phyloP scores from a whole-genome alignment of 2,329 filamentous ascomycete genomes.

The Aspergillus sp. region DNA sequence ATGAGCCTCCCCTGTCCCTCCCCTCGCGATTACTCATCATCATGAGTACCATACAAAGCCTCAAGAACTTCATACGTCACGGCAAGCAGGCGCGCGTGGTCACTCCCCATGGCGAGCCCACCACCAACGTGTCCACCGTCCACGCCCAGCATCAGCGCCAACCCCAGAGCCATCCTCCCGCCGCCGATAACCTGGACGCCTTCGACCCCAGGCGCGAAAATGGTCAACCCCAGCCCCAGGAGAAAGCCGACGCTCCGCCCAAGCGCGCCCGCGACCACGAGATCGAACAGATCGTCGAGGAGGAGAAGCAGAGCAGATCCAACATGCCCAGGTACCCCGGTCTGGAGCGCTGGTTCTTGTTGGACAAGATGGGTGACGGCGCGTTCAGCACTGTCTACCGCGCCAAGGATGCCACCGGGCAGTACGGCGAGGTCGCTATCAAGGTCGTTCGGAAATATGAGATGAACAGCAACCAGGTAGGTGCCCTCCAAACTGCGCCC shows the following conservation, averaged over 20 bases:
- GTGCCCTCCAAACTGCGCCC: slow-evolving; percentile 37
- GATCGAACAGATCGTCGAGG: slow-evolving; percentile 76
- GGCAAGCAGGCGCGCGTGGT: slow-evolving; percentile 82
- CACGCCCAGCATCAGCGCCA: slow-evolving; percentile 55
- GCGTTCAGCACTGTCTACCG: slow-evolving; percentile 98
- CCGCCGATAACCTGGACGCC: slow-evolving; percentile 52
- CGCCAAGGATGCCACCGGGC: slow-evolving; percentile 64
- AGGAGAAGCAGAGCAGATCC: slow-evolving; percentile 76
- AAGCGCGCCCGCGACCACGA: slow-evolving; percentile 48
- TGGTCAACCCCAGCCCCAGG: slow-evolving; percentile 54
- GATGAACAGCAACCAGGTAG: slow-evolving; percentile 98
- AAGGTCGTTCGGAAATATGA: slow-evolving; percentile 98
- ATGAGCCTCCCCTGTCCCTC: not conserved
- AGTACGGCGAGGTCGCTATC: slow-evolving; percentile 78
- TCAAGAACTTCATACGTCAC: slow-evolving; percentile 97
- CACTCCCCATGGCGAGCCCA: slow-evolving; percentile 52
- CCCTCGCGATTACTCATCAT: slow-evolving; percentile 9
- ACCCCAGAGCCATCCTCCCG: slow-evolving; percentile 38
- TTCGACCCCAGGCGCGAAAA: slow-evolving; percentile 53
- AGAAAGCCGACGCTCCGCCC: slow-evolving; percentile 51
- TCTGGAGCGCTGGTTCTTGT: slow-evolving; percentile 71
- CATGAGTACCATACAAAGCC: slow-evolving; percentile 76
- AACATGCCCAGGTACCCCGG: slow-evolving; percentile 82
- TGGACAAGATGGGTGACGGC: slow-evolving; percentile 98
- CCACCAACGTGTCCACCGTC: slow-evolving; percentile 53